These are phyloP conservation scores for Kondoa malvinella DNA, from an alignment of 768 basidiomycete species.

Conservation along the genomic window DNA sequence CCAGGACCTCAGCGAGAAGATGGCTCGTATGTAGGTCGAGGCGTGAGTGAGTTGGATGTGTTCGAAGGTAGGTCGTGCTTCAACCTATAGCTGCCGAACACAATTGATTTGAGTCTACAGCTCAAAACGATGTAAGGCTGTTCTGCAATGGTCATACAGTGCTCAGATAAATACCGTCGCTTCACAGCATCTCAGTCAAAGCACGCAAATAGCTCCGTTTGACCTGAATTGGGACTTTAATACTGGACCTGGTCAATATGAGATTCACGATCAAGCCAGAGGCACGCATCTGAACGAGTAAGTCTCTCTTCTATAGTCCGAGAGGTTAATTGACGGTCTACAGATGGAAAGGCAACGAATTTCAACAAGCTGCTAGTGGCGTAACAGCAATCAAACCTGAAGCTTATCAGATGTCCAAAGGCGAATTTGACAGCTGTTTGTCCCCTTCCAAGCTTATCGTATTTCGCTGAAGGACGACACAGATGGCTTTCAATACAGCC, in stretches of 20 bases:
- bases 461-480: no score
- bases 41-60: constrained; percentile 24
- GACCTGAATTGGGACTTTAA: neutral
- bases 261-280: neutral
- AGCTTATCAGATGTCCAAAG: neutral
- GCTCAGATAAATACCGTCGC: no score
- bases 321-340: no score
- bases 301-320: no score
- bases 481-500: neutral
- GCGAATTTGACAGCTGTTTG: neutral
- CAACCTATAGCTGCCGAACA: neutral
- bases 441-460: no score
- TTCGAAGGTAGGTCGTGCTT: constrained; percentile 18
- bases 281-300: no score
- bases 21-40: constrained; percentile 23
- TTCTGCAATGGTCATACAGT: no score
- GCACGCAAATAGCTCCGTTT: neutral
- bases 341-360: neutral
- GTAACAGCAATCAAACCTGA: neutral
- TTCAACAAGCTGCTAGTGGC: neutral
- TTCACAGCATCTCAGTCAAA: no score
- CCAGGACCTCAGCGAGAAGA: constrained; percentile 21
- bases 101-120: neutral
- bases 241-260: neutral
- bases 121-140: no score